Conservation (phyloP, 2,329 filamentous ascomycete genomes). For the Fusarium xyrophilum region DNA sequence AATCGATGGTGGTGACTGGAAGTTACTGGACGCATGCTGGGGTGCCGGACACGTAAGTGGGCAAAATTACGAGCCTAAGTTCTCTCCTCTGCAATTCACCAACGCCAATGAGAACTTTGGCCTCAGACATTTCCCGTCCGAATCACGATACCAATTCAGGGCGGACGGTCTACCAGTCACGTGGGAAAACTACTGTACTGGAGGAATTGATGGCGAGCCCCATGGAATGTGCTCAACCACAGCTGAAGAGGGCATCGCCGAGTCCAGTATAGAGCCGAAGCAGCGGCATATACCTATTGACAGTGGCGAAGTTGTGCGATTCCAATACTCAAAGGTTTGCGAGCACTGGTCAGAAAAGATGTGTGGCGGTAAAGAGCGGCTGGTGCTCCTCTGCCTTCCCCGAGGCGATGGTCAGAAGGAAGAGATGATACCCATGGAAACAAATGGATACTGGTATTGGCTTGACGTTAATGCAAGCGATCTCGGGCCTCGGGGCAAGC, state of each 20-base stretch:
- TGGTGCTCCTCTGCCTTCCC: conserved; percentile 73
- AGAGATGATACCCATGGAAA: conserved; percentile 74
- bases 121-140: conserved; percentile 75
- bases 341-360: conserved; percentile 81
- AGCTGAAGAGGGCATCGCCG: conserved; percentile 59
- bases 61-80: conserved; percentile 69
- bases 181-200: conserved; percentile 85
- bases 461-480: conserved; percentile 72
- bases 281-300: conserved; percentile 63
- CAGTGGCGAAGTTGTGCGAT: conserved; percentile 67
- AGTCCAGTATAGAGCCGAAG: conserved; percentile 65
- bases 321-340: conserved; percentile 81
- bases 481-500: conserved; percentile 73
- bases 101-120: conserved; percentile 81
- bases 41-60: conserved; percentile 72
- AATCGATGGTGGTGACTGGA: conserved; percentile 88
- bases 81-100: conserved; percentile 68
- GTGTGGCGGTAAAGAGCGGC: conserved; percentile 71
- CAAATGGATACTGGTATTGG: conserved; percentile 84
- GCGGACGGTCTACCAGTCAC: conserved; percentile 69
- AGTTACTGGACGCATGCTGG: conserved; percentile 92
- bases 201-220: conserved; percentile 59
- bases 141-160: conserved; percentile 75
- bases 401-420: conserved; percentile 71
- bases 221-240: conserved; percentile 56